These are phyloP conservation scores for Candida hungchunana DNA, from an alignment of 805 yeast genomes.

Conservation along the genomic window DNA sequence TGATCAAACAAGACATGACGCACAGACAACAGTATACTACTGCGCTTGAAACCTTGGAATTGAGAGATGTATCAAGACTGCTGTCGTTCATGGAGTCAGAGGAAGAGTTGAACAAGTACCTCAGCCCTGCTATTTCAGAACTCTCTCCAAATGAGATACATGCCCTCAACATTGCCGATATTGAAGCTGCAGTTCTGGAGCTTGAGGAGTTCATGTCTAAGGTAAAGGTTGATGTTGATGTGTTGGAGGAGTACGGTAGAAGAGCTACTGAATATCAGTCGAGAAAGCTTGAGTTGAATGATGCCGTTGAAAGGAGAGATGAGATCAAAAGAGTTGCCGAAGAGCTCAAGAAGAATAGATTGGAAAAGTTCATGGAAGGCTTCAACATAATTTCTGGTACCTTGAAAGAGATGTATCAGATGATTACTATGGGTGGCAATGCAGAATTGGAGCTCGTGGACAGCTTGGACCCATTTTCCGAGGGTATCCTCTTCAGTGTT, in stretches of 20 bases:
- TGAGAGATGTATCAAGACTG: conserved; percentile 47
- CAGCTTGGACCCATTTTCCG: conserved; percentile 95
- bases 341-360: conserved; percentile 64
- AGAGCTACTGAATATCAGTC: conserved; percentile 60
- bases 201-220: conserved; percentile 53
- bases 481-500: conserved; percentile 93
- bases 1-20: conserved; percentile 37
- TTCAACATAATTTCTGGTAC: conserved; percentile 82
- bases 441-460: conserved; percentile 96
- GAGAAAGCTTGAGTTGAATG: conserved; percentile 63
- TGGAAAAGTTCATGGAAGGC: conserved; percentile 91
- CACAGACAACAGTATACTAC: conserved; percentile 31
- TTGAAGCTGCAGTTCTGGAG: conserved; percentile 48
- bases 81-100: conserved; percentile 24
- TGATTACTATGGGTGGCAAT: conserved; percentile 99
- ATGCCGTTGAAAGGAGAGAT: conserved; percentile 65
- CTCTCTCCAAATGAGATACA: conserved; percentile 49
- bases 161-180: conserved; percentile 40
- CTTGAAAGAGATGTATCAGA: conserved; percentile 93
- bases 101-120: conserved; percentile 27
- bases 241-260: conserved; percentile 69
- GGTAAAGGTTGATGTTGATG: conserved; percentile 65
- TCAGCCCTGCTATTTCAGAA: conserved; percentile 33
- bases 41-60: conserved; percentile 39
- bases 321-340: conserved; percentile 56